Base-by-base conservation (phyloP, 2,329 filamentous ascomycete genomes). In the Stenocarpella maydis region DNA sequence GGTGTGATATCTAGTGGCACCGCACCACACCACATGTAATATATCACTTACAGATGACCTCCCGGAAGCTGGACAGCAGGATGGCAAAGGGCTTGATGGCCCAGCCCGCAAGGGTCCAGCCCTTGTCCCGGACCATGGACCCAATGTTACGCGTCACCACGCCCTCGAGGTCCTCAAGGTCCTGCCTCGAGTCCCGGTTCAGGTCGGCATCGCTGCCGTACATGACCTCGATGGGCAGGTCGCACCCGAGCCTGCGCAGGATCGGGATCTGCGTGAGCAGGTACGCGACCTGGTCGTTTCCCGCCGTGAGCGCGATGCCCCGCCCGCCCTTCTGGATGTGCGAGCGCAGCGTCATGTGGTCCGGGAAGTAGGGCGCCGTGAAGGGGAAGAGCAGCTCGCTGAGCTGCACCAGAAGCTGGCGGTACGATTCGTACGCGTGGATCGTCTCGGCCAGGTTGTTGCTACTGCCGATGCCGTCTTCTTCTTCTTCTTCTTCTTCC, bases 11-110 rank as follows among this genome's bases (percentile, higher is more conserved):
- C 19, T 17, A 45, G 41, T 12, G 43, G 17, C n/a, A 19, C 7
- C 7, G 3, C 14, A 47, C 41, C 19, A 7, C 6, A 37, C n/a
- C 19, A 1, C 7, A 14, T 5, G 1, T 14, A 17, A 45, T 21
- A 15, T 34, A 14, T 1, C 19, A 63, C 58, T 49, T 24, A 63
- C 58, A 82, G 49, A 84, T 81, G 65, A 79, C 79, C 72, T 85
- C 82, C 6, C 81, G 80, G 74, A 84, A 85, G 37, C 80, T 82
- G 2, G 82, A 83, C 69, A 83, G 73, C 6, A 85, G 74, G 31
- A 83, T 82, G 1, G 82, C 82, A 54, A 82, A 84, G 1, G 83
- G 82, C 71, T 85, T 85, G 26, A 79, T 80, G 0, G 82, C 82
- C 82, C 82, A 84, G 6, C 82, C 82, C 12, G 77, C 78, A 47